Percentiles rank a stretch among this genome's conserved stretches.
phyloP scores from a whole-genome alignment of 345 rosid genomes.

The Angophora floribunda region DNA sequence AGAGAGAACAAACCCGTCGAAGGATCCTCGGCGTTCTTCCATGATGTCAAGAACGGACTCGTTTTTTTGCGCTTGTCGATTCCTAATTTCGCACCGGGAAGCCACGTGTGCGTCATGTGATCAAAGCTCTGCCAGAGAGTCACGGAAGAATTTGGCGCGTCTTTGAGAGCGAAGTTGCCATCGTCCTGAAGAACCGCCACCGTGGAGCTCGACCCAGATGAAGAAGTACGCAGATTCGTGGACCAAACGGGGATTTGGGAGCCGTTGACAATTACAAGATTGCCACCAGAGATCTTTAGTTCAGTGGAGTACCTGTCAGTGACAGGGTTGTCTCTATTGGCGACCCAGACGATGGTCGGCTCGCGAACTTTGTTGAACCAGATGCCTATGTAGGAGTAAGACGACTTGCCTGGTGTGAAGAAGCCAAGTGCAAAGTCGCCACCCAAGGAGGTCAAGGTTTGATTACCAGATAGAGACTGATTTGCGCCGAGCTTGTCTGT shows the following conservation, averaged over 20 bases:
- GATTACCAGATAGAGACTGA: conserved; percentile 48
- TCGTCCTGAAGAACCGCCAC: conserved; percentile 41
- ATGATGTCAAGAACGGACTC: conserved; percentile 41
- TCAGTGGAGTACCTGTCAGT: conserved; percentile 25
- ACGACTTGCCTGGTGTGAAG: conserved; percentile 45
- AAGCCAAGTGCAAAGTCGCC: conserved; percentile 52
- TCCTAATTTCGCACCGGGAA: conserved; percentile 56
- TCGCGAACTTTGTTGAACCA: conserved; percentile 36
- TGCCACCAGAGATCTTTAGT: conserved; percentile 48
- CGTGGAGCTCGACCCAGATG: conserved; percentile 6
- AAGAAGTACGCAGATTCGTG: conserved; percentile 27
- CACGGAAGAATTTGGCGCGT: conserved; percentile 3
- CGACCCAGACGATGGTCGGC: conserved; percentile 58
- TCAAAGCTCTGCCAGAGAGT: conserved; percentile 72
- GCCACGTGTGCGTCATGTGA: conserved; percentile 58
- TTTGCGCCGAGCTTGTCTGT: neutral
- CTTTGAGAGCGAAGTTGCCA: conserved; percentile 57
- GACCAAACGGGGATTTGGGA: conserved; percentile 49
- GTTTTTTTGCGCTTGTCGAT: conserved; percentile 23
- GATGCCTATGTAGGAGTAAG: conserved; percentile 60
- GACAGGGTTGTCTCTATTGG: conserved; percentile 55
- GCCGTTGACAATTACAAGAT: conserved; percentile 50
- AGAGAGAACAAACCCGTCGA: conserved; percentile 70
- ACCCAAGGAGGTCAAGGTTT: conserved; percentile 35
- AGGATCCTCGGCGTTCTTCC: conserved; percentile 58